Evolutionary conservation across 176 grass and related monocot genomes (phyloP).

Genomic region (Eleusine indica): DNA sequence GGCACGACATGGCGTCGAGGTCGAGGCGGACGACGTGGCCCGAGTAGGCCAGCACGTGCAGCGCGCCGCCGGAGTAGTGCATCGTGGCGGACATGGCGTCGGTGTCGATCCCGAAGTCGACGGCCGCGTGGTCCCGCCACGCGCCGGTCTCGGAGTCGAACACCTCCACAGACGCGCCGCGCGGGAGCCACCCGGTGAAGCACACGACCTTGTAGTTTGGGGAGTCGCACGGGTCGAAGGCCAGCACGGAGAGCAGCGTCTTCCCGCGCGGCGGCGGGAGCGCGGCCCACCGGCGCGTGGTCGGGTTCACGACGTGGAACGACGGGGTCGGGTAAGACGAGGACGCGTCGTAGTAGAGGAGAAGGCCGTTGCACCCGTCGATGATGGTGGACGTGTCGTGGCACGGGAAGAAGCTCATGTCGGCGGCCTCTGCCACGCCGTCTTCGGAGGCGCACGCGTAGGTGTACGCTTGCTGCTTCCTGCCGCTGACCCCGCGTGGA

Average conservation of each 20-base stretch:
- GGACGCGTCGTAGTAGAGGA: constrained; percentile 57
- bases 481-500: neutral
- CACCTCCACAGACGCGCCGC: constrained; percentile 66
- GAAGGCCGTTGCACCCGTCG: constrained; percentile 85
- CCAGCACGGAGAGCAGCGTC: constrained; percentile 71
- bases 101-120: constrained; percentile 66
- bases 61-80: constrained; percentile 61
- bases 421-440: constrained; percentile 37
- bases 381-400: constrained; percentile 66
- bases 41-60: constrained; percentile 78
- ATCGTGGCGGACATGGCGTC: constrained; percentile 83
- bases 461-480: constrained; percentile 44
- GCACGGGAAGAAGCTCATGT: constrained; percentile 75
- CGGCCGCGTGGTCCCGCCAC: constrained; percentile 50
- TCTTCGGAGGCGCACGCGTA: constrained; percentile 47
- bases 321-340: neutral
- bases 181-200: constrained; percentile 61
- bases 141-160: constrained; percentile 56
- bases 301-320: constrained; percentile 88
- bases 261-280: constrained; percentile 43
- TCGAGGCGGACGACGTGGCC: constrained; percentile 64
- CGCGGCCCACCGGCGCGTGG: constrained; percentile 56
- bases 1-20: constrained; percentile 50
- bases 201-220: constrained; percentile 67
- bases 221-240: constrained; percentile 66